Conservation (phyloP, 805 yeast genomes). For the Schizosaccharomyces lindneri region DNA sequence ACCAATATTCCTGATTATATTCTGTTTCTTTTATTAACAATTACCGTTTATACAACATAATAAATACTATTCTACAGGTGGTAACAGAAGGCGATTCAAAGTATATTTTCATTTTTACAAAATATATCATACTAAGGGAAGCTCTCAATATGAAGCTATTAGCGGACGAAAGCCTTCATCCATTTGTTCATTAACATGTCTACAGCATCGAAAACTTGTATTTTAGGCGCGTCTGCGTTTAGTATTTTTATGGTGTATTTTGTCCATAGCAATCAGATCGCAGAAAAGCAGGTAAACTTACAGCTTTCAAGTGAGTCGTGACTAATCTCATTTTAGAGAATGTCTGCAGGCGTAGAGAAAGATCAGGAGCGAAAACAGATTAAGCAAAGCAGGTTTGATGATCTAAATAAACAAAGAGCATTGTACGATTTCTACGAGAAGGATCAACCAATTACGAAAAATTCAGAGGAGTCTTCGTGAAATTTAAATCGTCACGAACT, state of each 20-base stretch:
- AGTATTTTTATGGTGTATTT: background rate
- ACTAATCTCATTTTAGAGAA: background rate
- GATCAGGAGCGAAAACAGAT: background rate
- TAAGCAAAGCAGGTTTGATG: background rate
- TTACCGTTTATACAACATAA: too few relatives aligned
- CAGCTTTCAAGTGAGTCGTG: background rate
- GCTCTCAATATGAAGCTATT: too few relatives aligned
- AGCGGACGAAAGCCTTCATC: too few relatives aligned
- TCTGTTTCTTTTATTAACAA: too few relatives aligned
- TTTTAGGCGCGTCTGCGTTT: background rate
- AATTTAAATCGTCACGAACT: too few relatives aligned
- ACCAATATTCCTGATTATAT: too few relatives aligned
- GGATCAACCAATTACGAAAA: background rate
- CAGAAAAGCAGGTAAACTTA: background rate
- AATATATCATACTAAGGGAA: too few relatives aligned
- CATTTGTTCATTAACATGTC: background rate
- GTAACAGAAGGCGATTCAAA: too few relatives aligned
- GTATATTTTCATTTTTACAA: too few relatives aligned
- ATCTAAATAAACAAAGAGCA: background rate
- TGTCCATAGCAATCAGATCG: background rate
- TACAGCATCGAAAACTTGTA: background rate
- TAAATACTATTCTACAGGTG: too few relatives aligned
- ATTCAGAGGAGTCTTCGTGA: too few relatives aligned
- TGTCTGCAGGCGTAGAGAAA: background rate
- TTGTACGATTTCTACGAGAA: background rate